phyloP scores from a whole-genome alignment of 176 grass and related monocot genomes.

The Oryza nivara region DNA sequence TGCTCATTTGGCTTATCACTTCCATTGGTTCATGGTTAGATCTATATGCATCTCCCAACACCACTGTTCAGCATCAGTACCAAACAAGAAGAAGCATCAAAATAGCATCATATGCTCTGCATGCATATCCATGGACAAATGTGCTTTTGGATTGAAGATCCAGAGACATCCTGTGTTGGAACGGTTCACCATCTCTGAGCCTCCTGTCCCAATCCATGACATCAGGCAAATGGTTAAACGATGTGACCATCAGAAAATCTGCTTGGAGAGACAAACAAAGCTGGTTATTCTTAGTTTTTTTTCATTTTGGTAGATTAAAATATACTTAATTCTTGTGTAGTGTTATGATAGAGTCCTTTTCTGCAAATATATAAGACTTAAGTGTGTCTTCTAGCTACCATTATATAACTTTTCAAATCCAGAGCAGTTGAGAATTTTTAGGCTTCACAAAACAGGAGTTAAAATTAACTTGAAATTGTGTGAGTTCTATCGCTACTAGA shows the following conservation, averaged over 20 bases:
- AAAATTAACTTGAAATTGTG: too few relatives aligned
- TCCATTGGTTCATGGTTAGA: not conserved
- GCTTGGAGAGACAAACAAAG: not conserved
- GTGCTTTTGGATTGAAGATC: slow-evolving; percentile 21
- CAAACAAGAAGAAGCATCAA: slow-evolving; percentile 21
- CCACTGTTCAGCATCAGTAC: not conserved
- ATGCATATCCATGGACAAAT: slow-evolving; percentile 10
- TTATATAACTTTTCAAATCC: too few relatives aligned
- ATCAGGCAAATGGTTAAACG: slow-evolving; percentile 8
- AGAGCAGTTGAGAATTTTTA: too few relatives aligned
- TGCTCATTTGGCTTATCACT: slow-evolving; percentile 6
- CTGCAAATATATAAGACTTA: too few relatives aligned
- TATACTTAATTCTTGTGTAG: too few relatives aligned
- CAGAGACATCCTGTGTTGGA: slow-evolving; percentile 16
- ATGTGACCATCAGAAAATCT: not conserved
- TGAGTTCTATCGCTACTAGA: too few relatives aligned
- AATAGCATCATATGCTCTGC: not conserved
- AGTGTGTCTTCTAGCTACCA: too few relatives aligned
- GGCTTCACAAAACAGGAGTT: too few relatives aligned
- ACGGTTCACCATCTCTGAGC: slow-evolving; percentile 23
- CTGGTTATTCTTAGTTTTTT: not conserved
- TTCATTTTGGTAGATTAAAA: not conserved
- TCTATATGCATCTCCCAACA: not conserved
- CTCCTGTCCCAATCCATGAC: slow-evolving; percentile 45
- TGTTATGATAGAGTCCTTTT: too few relatives aligned